These are phyloP conservation scores for Capronia americana DNA, from an alignment of 2,329 filamentous ascomycete genomes.

Conservation along the genomic window DNA sequence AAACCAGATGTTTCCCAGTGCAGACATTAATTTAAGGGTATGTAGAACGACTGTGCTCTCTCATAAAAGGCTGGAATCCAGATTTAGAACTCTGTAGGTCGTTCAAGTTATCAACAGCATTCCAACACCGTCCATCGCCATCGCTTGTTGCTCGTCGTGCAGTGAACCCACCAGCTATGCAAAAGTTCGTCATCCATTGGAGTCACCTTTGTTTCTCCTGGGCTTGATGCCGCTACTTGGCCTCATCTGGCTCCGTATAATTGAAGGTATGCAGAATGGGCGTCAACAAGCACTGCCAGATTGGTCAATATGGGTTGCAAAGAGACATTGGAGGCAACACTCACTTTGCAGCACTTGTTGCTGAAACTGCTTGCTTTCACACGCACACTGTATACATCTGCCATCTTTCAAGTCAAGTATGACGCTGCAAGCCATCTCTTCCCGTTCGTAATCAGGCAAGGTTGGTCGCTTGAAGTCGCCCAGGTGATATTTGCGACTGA, in stretches of 20 bases:
- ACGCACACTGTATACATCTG: conserved; percentile 68
- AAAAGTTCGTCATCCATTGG: conserved; percentile 21
- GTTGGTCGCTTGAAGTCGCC: conserved; percentile 81
- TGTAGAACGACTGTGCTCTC: conserved; percentile 15
- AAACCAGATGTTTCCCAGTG: conserved; percentile 1
- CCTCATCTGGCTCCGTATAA: conserved; percentile 33
- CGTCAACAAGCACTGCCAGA: conserved; percentile 50
- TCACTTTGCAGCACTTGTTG: conserved; percentile 58
- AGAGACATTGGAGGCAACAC: conserved; percentile 33
- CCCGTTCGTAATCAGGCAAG: conserved; percentile 85
- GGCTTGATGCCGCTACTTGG: conserved; percentile 6
- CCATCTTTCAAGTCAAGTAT: conserved; percentile 68
- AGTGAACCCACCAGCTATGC: conserved; percentile 21
- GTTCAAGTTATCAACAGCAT: conserved; percentile 19
- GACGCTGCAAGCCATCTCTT: conserved; percentile 89
- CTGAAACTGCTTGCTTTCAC: conserved; percentile 63
- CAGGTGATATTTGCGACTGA: conserved; percentile 82
- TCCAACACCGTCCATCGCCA: conserved; percentile 22
- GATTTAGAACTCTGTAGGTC: conserved; percentile 10
- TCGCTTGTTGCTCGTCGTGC: conserved; percentile 29
- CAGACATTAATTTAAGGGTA: conserved; percentile 25
- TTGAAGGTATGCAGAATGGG: conserved; percentile 46
- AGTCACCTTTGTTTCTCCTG: conserved; percentile 16
- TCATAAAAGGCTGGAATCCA: conserved; percentile 16
- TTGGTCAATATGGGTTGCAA: conserved; percentile 6